These are phyloP conservation scores for Colletotrichum gloeosporioides DNA, from an alignment of 2,329 filamentous ascomycete genomes.

Conservation along the genomic window DNA sequence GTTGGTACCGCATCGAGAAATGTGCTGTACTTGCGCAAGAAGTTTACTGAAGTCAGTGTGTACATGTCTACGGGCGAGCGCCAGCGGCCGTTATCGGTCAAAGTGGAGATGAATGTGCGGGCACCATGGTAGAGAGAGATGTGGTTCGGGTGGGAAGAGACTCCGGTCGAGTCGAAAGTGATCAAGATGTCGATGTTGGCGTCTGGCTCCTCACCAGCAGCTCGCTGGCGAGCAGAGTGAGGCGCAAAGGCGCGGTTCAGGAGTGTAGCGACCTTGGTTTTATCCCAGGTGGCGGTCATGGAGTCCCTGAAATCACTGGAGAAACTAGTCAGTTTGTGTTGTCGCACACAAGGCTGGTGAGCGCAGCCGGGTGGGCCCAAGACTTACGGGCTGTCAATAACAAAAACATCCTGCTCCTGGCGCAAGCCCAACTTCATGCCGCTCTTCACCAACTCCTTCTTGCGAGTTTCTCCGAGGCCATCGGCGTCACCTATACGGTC, in stretches of 20 bases:
- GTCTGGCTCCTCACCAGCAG: slow-evolving; percentile 40
- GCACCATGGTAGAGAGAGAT: slow-evolving; percentile 87
- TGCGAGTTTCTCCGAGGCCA: slow-evolving; percentile 82
- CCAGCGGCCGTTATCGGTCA: slow-evolving; percentile 69
- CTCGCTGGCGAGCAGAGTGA: slow-evolving; percentile 48
- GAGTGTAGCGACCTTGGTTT: slow-evolving; percentile 70
- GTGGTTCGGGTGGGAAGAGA: slow-evolving; percentile 94
- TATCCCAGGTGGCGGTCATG: slow-evolving; percentile 82
- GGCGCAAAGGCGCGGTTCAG: slow-evolving; percentile 78
- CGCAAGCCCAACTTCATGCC: slow-evolving; percentile 78
- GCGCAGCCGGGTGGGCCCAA: not conserved
- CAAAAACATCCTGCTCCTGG: slow-evolving; percentile 78
- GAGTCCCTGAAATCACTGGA: slow-evolving; percentile 82
- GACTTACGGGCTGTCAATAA: slow-evolving; percentile 78
- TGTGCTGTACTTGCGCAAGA: slow-evolving; percentile 81
- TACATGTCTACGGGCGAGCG: slow-evolving; percentile 82
- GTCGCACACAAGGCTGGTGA: not conserved
- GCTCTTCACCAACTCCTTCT: slow-evolving; percentile 83
- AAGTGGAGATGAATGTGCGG: slow-evolving; percentile 69
- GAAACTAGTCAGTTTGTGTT: not conserved
- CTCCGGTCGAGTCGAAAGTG: slow-evolving; percentile 84
- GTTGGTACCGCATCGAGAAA: slow-evolving; percentile 80
- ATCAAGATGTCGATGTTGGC: slow-evolving; percentile 79
- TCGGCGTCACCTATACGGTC: slow-evolving; percentile 74
- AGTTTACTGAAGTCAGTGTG: slow-evolving; percentile 74